These are phyloP conservation scores for Tylopilus sp. DNA, from an alignment of 768 basidiomycete genomes.

Conservation along the genomic window DNA sequence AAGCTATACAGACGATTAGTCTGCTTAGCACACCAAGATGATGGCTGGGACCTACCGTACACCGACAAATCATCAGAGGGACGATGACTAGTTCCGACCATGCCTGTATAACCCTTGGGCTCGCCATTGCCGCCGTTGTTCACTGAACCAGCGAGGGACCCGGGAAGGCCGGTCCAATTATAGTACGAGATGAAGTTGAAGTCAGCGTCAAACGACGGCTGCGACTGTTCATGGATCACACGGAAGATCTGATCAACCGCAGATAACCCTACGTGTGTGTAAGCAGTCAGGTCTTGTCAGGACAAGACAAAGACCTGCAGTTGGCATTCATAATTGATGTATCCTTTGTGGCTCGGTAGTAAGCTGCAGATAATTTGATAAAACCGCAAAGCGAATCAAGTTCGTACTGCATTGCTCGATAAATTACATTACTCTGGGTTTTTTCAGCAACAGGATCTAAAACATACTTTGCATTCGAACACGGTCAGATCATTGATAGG, in stretches of 20 bases:
- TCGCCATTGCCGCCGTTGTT: conserved; percentile 70
- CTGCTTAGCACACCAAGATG: not conserved
- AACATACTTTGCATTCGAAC: conserved; percentile 74
- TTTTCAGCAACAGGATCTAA: not conserved
- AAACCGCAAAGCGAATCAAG: conserved; percentile 78
- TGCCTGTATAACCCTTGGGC: conserved; percentile 69
- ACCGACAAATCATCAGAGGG: conserved; percentile 72
- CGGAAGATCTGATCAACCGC: conserved; percentile 72
- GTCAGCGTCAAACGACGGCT: conserved; percentile 61
- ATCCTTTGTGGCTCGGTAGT: conserved; percentile 70
- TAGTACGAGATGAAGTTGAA: conserved; percentile 77
- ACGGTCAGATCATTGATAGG: conserved; percentile 68
- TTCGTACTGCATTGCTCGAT: conserved; percentile 51
- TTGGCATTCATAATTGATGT: conserved; percentile 66
- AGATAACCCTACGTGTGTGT: conserved; percentile 46
- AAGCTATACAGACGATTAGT: conserved; percentile 44
- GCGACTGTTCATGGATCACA: conserved; percentile 75
- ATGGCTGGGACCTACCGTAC: conserved; percentile 45
- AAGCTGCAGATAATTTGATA: conserved; percentile 71
- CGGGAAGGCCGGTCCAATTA: conserved; percentile 75
- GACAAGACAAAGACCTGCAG: conserved; percentile 40
- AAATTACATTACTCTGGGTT: not conserved
- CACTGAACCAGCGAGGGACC: conserved; percentile 57
- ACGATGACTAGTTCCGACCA: conserved; percentile 72
- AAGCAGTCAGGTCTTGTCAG: not conserved